Conservation (phyloP, 768 basidiomycete genomes). For the Lepiota subincarnata region DNA sequence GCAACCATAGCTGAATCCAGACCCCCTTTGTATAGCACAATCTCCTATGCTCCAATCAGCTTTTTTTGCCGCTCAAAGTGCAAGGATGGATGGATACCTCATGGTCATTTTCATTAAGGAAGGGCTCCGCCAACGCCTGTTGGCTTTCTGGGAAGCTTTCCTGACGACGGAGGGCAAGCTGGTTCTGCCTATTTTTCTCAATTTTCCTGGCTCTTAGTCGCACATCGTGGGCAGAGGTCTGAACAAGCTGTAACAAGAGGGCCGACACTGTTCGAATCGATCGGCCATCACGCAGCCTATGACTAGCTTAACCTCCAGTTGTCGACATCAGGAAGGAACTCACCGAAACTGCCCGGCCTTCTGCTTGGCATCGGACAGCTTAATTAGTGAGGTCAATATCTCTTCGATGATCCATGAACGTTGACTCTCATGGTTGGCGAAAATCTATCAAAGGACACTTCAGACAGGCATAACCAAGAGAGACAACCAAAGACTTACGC, state of each 20-base stretch:
- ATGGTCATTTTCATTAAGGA: slow-evolving; percentile 64
- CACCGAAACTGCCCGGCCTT: slow-evolving; percentile 88
- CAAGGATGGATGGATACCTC: slow-evolving; percentile 40
- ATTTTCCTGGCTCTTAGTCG: slow-evolving; percentile 61
- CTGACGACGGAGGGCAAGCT: slow-evolving; percentile 56
- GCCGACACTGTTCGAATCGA: slow-evolving; percentile 94
- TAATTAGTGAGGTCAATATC: slow-evolving; percentile 85
- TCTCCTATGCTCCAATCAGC: slow-evolving; percentile 43
- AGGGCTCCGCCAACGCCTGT: slow-evolving; percentile 34
- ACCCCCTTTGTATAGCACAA: slow-evolving; percentile 64
- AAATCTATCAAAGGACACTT: slow-evolving; percentile 53
- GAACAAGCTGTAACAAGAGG: slow-evolving; percentile 90
- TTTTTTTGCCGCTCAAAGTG: slow-evolving; percentile 1
- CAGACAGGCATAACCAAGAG: not conserved
- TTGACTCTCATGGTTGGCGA: slow-evolving; percentile 87
- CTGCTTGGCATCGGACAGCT: slow-evolving; percentile 85
- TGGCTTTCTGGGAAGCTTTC: slow-evolving; percentile 53
- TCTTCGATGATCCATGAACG: slow-evolving; percentile 98
- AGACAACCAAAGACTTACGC: slow-evolving; percentile 45
- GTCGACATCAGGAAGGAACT: slow-evolving; percentile 18
- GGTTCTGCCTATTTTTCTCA: slow-evolving; percentile 58
- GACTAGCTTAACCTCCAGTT: not conserved
- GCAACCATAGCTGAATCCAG: slow-evolving; percentile 81
- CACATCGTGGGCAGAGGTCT: slow-evolving; percentile 91
- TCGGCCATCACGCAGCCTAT: slow-evolving; percentile 84